These are phyloP conservation scores for Paspalum notatum DNA, from an alignment of 176 grass and related monocot genomes.

Conservation along the genomic window DNA sequence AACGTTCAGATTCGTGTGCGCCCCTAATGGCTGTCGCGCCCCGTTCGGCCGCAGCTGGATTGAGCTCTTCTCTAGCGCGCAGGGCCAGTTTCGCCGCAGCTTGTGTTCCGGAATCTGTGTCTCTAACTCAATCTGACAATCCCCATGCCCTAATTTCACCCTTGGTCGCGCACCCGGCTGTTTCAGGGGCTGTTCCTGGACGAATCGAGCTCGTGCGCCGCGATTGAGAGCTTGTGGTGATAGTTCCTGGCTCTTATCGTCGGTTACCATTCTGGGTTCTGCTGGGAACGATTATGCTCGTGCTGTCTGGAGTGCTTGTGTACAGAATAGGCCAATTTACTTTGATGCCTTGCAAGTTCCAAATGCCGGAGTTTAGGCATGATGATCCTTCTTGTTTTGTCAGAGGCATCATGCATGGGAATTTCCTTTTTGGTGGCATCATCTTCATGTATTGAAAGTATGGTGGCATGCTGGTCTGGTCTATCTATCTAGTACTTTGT, in stretches of 20 bases:
- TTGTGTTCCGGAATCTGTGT: not conserved
- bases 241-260: not conserved
- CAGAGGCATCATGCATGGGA: not conserved
- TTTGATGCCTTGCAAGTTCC: too few species aligned
- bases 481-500: not conserved
- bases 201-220: not conserved
- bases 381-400: not conserved
- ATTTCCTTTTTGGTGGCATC: too few species aligned
- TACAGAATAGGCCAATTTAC: too few species aligned
- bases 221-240: not conserved
- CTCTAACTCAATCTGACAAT: not conserved
- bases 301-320: not conserved
- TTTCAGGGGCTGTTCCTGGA: not conserved
- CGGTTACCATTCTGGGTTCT: not conserved
- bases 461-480: not conserved
- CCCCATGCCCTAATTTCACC: not conserved
- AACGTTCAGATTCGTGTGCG: not conserved
- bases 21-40: too few species aligned
- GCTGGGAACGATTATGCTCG: not conserved
- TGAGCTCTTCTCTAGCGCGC: not conserved
- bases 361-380: too few species aligned
- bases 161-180: not conserved
- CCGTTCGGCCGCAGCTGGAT: not conserved
- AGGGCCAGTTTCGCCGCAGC: not conserved
- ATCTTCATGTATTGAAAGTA: not conserved